Conservation (phyloP, 352 stramenopile species). For the Phytophthora litchii region DNA sequence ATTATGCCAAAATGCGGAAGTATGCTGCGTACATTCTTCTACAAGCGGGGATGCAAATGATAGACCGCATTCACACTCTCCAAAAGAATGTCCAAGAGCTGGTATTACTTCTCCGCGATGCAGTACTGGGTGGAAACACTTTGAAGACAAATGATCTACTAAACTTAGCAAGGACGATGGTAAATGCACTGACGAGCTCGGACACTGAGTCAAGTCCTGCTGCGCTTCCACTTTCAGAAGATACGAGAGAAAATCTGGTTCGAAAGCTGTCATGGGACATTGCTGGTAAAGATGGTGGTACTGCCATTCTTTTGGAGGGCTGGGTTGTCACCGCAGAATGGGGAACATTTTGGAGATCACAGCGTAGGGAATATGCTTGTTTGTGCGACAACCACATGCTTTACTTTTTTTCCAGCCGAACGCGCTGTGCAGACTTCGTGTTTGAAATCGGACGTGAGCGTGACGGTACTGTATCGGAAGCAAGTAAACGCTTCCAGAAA, state of each 20-base stretch:
- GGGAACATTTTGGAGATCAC: slow-evolving; percentile 68
- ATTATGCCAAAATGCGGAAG: slow-evolving; percentile 10
- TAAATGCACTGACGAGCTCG: slow-evolving; percentile 8
- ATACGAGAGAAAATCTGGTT: slow-evolving; percentile 21
- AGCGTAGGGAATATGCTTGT: slow-evolving; percentile 62
- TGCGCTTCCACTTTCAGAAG: neutral
- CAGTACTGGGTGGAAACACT: slow-evolving; percentile 16
- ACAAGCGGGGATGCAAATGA: slow-evolving; percentile 33
- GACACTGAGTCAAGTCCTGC: neutral
- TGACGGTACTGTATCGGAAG: slow-evolving; percentile 24
- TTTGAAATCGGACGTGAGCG: slow-evolving; percentile 50
- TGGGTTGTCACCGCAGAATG: slow-evolving; percentile 68
- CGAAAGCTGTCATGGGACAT: slow-evolving; percentile 32
- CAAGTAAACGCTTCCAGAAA: slow-evolving; percentile 53
- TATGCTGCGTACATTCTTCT: slow-evolving; percentile 22
- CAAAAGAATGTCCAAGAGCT: slow-evolving; percentile 26
- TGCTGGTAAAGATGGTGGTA: slow-evolving; percentile 30
- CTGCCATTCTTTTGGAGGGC: slow-evolving; percentile 40
- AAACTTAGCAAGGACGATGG: slow-evolving; percentile 18
- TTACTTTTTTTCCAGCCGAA: slow-evolving; percentile 57
- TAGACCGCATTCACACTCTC: slow-evolving; percentile 24
- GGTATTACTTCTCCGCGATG: slow-evolving; percentile 38
- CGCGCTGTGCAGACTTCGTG: slow-evolving; percentile 58
- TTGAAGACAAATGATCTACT: slow-evolving; percentile 18
- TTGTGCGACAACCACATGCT: slow-evolving; percentile 64